phyloP scores from a whole-genome alignment of 148 eudicot species.

The Dianthus caryophyllus region DNA sequence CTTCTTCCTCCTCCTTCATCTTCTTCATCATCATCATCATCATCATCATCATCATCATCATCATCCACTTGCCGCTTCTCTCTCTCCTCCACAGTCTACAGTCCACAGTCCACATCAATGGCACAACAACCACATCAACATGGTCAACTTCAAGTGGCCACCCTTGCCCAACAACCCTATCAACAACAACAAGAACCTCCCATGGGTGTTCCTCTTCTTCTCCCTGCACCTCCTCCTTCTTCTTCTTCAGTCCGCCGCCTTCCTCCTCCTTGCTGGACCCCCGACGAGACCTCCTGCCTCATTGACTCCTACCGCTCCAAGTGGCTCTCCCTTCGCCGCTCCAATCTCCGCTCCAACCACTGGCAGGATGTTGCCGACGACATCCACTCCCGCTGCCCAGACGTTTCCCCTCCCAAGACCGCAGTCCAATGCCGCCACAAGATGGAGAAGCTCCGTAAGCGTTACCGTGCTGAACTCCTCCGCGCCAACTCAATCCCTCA shows the following conservation, averaged over 20 bases:
- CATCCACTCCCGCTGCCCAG: constrained; percentile 45
- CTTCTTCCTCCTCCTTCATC: no score
- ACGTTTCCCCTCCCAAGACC: constrained; percentile 48
- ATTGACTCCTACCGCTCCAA: constrained; percentile 70
- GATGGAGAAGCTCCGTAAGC: constrained; percentile 90
- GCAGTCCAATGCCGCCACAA: constrained; percentile 93
- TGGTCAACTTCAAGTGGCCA: not conserved
- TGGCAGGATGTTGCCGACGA: constrained; percentile 75
- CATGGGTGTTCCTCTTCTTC: constrained; percentile 14
- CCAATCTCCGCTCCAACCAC: constrained; percentile 67
- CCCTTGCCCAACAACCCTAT: not conserved
- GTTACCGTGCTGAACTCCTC: constrained; percentile 72
- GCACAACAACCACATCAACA: no score
- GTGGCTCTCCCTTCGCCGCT: constrained; percentile 77
- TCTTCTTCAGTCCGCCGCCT: constrained; percentile 36
- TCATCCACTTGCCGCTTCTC: no score
- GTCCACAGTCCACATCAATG: no score
- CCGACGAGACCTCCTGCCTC: constrained; percentile 66
- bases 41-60: no score
- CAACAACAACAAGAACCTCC: not conserved
- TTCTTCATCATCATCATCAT: no score
- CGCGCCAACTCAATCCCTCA: constrained; percentile 39
- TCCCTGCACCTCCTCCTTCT: not conserved
- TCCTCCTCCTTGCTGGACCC: constrained; percentile 96
- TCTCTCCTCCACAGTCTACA: no score